Percentiles rank a stretch among this genome's conserved stretches.
These are phyloP conservation scores for Podospora comata DNA, from an alignment of 495 filamentous ascomycete species.

Conservation along the genomic window DNA sequence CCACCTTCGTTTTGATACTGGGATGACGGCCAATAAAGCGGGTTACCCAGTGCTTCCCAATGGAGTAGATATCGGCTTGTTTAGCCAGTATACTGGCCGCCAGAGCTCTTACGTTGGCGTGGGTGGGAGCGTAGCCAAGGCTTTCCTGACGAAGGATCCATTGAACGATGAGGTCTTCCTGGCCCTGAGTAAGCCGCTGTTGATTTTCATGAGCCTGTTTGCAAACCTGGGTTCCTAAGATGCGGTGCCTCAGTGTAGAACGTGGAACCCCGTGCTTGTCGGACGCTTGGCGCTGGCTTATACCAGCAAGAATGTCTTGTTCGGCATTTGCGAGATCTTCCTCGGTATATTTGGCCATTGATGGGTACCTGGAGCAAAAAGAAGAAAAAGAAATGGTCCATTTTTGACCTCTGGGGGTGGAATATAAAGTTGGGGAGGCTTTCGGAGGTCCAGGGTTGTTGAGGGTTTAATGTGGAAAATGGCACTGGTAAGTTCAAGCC, in stretches of 20 bases:
- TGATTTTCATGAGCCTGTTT: background rate
- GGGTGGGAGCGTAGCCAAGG: background rate
- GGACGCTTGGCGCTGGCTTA: background rate
- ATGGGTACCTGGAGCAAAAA: too few relatives aligned
- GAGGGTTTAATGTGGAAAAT: too few relatives aligned
- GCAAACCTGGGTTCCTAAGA: background rate
- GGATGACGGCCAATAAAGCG: conserved; percentile 8
- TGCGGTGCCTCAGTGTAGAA: background rate
- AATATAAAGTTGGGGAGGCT: too few relatives aligned
- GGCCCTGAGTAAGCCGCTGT: conserved; percentile 3
- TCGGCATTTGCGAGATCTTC: conserved; percentile 1
- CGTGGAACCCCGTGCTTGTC: conserved; percentile 3
- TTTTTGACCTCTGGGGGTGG: too few relatives aligned
- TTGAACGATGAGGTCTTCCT: background rate
- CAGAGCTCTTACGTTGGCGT: background rate
- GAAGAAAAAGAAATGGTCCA: too few relatives aligned
- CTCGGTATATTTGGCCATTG: background rate
- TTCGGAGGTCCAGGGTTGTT: too few relatives aligned
- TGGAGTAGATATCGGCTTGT: too few relatives aligned
- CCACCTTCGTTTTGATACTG: conserved; percentile 3
- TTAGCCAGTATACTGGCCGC: background rate
- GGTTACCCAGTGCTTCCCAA: conserved; percentile 5
- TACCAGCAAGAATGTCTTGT: background rate
- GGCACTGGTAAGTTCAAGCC: too few relatives aligned
- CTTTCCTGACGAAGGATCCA: background rate